phyloP scores from a whole-genome alignment of 352 stramenopile genomes.

The Phytophthora aleatoria region DNA sequence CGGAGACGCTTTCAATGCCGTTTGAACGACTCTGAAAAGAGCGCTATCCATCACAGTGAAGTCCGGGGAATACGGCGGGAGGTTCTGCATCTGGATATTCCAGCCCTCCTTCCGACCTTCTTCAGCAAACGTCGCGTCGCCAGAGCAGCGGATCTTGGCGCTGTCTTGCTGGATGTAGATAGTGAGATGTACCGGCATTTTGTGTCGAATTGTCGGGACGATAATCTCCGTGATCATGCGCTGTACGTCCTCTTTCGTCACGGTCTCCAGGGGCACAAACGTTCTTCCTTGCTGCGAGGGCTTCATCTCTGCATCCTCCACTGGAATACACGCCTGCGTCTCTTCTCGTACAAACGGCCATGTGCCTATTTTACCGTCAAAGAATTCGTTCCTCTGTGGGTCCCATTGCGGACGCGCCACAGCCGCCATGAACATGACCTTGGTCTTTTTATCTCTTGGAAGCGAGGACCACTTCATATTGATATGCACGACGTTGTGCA shows the following conservation, averaged over 20 bases:
- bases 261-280: slow-evolving; percentile 35
- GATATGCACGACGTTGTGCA: slow-evolving; percentile 51
- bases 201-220: slow-evolving; percentile 38
- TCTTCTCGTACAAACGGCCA: slow-evolving; percentile 47
- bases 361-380: slow-evolving; percentile 52
- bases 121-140: slow-evolving; percentile 39
- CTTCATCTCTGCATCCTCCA: slow-evolving; percentile 9
- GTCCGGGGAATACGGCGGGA: slow-evolving; percentile 49
- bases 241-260: slow-evolving; percentile 50
- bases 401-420: slow-evolving; percentile 52
- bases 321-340: neutral
- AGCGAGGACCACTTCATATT: slow-evolving; percentile 57
- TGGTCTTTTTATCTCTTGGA: slow-evolving; percentile 39
- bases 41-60: slow-evolving; percentile 46
- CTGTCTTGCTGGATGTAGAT: slow-evolving; percentile 55
- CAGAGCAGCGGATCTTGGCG: slow-evolving; percentile 40
- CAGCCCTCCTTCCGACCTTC: slow-evolving; percentile 44
- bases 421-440: slow-evolving; percentile 52
- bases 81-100: slow-evolving; percentile 45
- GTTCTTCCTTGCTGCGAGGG: neutral
- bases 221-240: slow-evolving; percentile 45
- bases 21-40: slow-evolving; percentile 40
- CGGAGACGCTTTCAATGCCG: slow-evolving; percentile 27
- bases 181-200: slow-evolving; percentile 41
- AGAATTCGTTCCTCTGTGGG: slow-evolving; percentile 33